Base-by-base conservation (phyloP, 148 eudicot genomes). In the Cornus florida region DNA sequence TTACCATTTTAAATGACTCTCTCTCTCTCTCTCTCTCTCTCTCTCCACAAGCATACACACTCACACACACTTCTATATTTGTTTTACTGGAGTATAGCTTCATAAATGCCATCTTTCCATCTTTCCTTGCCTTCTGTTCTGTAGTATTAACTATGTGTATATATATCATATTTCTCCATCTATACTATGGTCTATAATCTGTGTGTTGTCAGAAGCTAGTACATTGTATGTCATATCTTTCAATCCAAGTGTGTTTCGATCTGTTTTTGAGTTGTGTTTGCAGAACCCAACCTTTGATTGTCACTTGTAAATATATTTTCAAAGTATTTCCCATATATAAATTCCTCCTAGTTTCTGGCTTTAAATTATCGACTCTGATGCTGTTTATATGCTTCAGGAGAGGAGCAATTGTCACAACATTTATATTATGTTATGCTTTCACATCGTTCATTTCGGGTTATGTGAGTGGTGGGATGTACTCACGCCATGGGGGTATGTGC, bases 381-480 rank as follows among this genome's bases (percentile, higher is more conserved):
- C 60, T 66, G 53, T 20, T 76, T 72, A 69, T 84, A 41, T 83
- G 71, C 56, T 74, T 82, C 92, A 94, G 97, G 94, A 87, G 98
- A 81, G 98, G 98, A 83, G 90, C 97, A 67, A 92, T 94, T 80
- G 88, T 94, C 73, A 94, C 98, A 70, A 91, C 97, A 17, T 92
- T 92, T 78, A 89, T 92, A 12, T 87, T 92, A 20, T 92, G 93
- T 67, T 92, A 92, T 88, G 98, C 98, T 68, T 82, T 94, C 82
- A 94, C 98, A 62, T 94, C 97, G 43, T 90, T 94, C 73, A 87
- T 92, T 79, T 87, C 97, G 24, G 98, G 98, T 70, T 94, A 92
- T 67, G 97, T 94, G 67, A 94, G 98, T 80, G 93, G 97, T 69
- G 97, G 97, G 79, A 94, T 94, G 98, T 91, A 94, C 77, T 89